Evolutionary conservation across 192 early-diverging fungal genomes (phyloP).

Genomic region (Cetraspora pellucida): DNA sequence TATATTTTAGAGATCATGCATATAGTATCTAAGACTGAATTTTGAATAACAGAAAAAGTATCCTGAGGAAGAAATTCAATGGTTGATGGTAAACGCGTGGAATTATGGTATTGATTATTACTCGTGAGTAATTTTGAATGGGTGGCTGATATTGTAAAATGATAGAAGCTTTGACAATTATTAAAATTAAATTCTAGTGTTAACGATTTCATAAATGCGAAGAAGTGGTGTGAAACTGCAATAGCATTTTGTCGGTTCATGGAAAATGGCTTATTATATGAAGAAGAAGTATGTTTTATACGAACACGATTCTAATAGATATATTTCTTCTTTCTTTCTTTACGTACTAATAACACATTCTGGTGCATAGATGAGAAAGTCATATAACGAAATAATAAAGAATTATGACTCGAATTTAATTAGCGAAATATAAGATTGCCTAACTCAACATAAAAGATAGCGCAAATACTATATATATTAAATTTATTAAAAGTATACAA

Average conservation of each 20-base stretch:
- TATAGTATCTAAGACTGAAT: neutral
- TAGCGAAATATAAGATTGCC: neutral
- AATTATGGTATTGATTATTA: constrained; percentile 39
- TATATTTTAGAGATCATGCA: neutral
- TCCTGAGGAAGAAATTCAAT: constrained; percentile 38
- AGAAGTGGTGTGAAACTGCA: constrained; percentile 34
- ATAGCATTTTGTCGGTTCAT: constrained; percentile 20
- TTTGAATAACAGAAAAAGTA: constrained; percentile 16
- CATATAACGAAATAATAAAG: constrained; percentile 25
- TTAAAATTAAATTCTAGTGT: neutral
- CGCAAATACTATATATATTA: too few species aligned
- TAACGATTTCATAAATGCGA: constrained; percentile 29
- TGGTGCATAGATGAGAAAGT: constrained; percentile 28
- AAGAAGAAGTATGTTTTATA: constrained; percentile 19
- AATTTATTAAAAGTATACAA: too few species aligned
- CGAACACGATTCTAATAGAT: neutral
- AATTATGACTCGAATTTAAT: constrained; percentile 8
- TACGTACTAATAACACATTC: neutral
- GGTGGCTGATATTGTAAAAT: neutral
- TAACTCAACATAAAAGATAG: too few species aligned
- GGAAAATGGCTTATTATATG: constrained; percentile 28
- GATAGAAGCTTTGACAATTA: neutral
- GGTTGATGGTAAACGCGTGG: constrained; percentile 38
- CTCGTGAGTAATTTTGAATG: constrained; percentile 7
- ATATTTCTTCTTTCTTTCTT: neutral